Base-by-base conservation (phyloP, 345 rosid species). In the Streptanthus diversifolius region DNA sequence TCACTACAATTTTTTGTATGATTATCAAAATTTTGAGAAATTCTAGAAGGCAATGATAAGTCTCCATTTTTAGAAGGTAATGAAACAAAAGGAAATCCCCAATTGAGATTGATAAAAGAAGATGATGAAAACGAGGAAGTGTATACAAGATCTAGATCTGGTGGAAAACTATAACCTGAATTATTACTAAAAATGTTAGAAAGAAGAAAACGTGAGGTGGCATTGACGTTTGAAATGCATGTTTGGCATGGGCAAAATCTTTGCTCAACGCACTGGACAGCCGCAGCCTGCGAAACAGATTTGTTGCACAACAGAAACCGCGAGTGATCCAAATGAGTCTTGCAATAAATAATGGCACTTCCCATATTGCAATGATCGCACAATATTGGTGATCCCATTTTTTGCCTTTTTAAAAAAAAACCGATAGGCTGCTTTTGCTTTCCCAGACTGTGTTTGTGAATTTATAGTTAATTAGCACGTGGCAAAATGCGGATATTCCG, bases 401-500 rank as follows among this genome's bases (percentile, higher is more conserved):
- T 40, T 19, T 30, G 18, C 14, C 30, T 4, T 60, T 49, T 24
- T 17, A n/a, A n/a, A n/a, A n/a, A n/a, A n/a, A n/a, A n/a, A n/a
- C n/a, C n/a, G n/a, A n/a, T n/a, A n/a, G n/a, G n/a, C n/a, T n/a
- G n/a, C 8, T 44, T 48, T 37, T 60, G 51, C 18, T 36, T 52
- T 52, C 25, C 43, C 25, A 52, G 70, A 27, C 9, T 51, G 44
- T 10, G 63, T n/a, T 40, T n/a, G 62, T 19, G 18, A 37, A 25
- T 63, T 18, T 70, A 70, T 70, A 48, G 70, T 19, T 12, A 32
- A 65, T 47, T 29, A 15, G 44, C 61, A 52, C 62, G 69, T 72
- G 69, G 52, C 21, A 37, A 61, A 36, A 71, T 37, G 21, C n/a
- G 75, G 12, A 27, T 60, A 64, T 39, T 71, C 75, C 41, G 75